These are phyloP conservation scores for Blepharisma stoltei DNA, from an alignment of 73 alveolate genomes.

Conservation along the genomic window DNA sequence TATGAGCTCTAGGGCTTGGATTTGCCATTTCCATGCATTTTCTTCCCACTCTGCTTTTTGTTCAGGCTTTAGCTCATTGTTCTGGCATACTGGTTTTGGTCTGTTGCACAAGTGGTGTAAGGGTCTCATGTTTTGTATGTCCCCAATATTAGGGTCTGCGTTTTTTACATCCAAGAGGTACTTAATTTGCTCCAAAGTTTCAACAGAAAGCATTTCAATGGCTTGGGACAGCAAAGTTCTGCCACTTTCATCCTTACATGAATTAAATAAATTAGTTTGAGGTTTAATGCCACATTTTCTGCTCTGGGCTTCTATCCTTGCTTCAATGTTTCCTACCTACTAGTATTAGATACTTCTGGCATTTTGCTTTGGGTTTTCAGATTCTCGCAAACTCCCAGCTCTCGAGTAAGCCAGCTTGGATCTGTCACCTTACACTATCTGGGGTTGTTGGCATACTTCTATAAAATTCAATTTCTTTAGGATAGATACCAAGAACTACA, in stretches of 20 bases:
- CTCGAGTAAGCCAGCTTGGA: too few relatives aligned
- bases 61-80: conserved; percentile 34
- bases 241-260: conserved; percentile 91
- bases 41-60: conserved; percentile 58
- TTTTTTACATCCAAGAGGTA: conserved; percentile 72
- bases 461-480: too few relatives aligned
- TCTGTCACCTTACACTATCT: too few relatives aligned
- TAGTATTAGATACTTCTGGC: too few relatives aligned
- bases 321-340: too few relatives aligned
- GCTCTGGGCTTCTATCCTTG: too few relatives aligned
- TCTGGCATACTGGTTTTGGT: conserved; percentile 21
- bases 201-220: conserved; percentile 57
- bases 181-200: conserved; percentile 66
- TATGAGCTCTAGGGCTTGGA: conserved; percentile 47
- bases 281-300: too few relatives aligned
- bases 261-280: too few relatives aligned
- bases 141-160: conserved; percentile 86
- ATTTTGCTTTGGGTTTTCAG: too few relatives aligned
- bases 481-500: too few relatives aligned
- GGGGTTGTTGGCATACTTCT: too few relatives aligned
- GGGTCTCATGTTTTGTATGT: conserved; percentile 77
- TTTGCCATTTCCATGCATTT: conserved; percentile 35
- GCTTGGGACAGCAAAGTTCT: conserved; percentile 81
- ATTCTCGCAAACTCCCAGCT: too few relatives aligned
- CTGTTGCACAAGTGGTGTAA: conserved; percentile 73